Conservation (phyloP, 2,329 filamentous ascomycete species). For the Aspergillus aculeatinus region DNA sequence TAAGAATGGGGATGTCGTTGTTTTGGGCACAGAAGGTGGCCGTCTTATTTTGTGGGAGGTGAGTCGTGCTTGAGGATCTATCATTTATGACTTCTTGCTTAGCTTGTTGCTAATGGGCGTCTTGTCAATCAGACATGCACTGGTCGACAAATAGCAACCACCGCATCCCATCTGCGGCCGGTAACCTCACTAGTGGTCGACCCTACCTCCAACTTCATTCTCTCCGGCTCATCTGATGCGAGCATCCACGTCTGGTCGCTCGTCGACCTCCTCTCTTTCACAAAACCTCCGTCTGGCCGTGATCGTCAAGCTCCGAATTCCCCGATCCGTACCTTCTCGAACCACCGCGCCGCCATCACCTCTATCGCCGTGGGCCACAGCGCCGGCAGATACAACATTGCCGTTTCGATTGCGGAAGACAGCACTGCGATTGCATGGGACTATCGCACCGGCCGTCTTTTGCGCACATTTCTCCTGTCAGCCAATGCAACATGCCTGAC, state of each 20-base stretch:
- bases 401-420: constrained; percentile 79
- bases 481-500: constrained; percentile 68
- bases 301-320: constrained; percentile 52
- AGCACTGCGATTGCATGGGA: constrained; percentile 93
- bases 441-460: constrained; percentile 71
- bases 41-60: constrained; percentile 93
- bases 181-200: constrained; percentile 73
- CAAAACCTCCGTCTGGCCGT: constrained; percentile 43
- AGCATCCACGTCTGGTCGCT: constrained; percentile 92
- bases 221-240: constrained; percentile 63
- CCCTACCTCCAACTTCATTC: constrained; percentile 57
- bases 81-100: not conserved
- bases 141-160: constrained; percentile 46
- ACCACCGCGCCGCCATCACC: constrained; percentile 59
- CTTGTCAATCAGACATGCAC: constrained; percentile 39
- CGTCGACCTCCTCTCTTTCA: constrained; percentile 67
- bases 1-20: constrained; percentile 59
- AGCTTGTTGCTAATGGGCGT: not conserved
- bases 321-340: constrained; percentile 71
- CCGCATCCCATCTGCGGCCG: constrained; percentile 44
- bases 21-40: constrained; percentile 81
- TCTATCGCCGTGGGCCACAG: constrained; percentile 63
- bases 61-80: constrained; percentile 28
- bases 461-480: constrained; percentile 80
- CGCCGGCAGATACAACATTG: constrained; percentile 72